Evolutionary conservation across 2,329 filamentous ascomycete species (phyloP), one percentile per base, ranked within the genome.

Genomic region (Fusarium liriodendri): DNA sequence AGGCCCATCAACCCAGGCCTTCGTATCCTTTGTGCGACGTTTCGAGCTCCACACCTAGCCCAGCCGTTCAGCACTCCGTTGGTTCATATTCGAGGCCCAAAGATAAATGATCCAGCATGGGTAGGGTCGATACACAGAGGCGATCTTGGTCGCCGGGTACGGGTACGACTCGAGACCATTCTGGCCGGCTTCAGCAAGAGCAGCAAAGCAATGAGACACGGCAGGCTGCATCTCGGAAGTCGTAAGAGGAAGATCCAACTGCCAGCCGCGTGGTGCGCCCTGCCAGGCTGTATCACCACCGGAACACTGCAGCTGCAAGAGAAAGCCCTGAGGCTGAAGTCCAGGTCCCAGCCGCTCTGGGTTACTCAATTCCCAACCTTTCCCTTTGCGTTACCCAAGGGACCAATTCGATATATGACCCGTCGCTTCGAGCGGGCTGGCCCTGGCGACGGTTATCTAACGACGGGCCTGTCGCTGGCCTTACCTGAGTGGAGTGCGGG

Each of bases 1-100:
- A 33, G 72, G 72, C 38, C 62, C 70, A 29, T 64, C 29, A 40
- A 27, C 64, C 67, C 66, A 67, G 72, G 57, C 52, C 62, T 57
- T 75, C 60, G 69, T 73, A 73, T 70, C 32, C 62, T 38, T 70
- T 75, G 72, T 74, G 60, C 35, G 25, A 75, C 62, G 25, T 60
- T 16, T 38, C 33, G 16, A n/a, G 18, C n/a, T 65, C 40, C 27
- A 69, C 52, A n/a, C 27, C 20, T 54, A 29, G 57, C 61, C 64
- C 60, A 29, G 57, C 64, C 64, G 32, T 50, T 60, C 33, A 11
- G 32, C 14, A 37, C 50, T 11, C 20, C 58, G 20, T 55, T 60
- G 35, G 52, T 60, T 60, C 57, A 62, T 20, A 9, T 42, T 57
- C 25, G 22, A 58, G 20, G 22, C 38, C 63, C 68, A 60, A 40